Evolutionary conservation across 1,139 yeast species (phyloP).

Genomic region (Lodderomyces parapsilosis): DNA sequence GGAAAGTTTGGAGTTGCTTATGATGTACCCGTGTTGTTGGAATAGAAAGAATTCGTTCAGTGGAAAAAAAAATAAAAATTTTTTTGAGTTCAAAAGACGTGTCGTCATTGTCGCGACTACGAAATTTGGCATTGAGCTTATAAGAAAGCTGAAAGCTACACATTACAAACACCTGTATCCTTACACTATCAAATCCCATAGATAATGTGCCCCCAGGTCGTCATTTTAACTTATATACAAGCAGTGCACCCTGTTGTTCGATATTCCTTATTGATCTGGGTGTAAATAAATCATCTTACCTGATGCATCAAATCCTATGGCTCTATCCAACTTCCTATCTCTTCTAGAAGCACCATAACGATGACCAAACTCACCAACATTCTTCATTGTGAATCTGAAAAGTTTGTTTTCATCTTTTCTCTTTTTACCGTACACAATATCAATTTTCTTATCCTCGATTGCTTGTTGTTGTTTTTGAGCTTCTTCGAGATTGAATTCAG

Average conservation of each 20-base stretch:
- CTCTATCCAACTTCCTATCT: slow-evolving; percentile 84
- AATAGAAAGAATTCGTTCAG: no score
- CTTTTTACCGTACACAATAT: slow-evolving; percentile 49
- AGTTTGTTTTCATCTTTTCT: slow-evolving; percentile 58
- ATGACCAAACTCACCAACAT: slow-evolving; percentile 81
- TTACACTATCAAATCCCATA: no score
- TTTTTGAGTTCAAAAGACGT: no score
- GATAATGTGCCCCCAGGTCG: no score
- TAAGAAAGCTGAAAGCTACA: no score
- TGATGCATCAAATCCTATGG: slow-evolving; percentile 68
- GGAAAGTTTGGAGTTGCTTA: neutral
- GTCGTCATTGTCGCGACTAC: no score
- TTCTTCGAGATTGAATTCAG: slow-evolving; percentile 51
- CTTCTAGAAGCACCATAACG: slow-evolving; percentile 91
- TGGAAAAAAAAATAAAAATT: no score
- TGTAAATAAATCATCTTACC: slow-evolving; percentile 56
- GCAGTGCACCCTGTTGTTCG: neutral
- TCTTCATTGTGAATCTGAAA: slow-evolving; percentile 74
- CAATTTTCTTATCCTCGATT: slow-evolving; percentile 19
- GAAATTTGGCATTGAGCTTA: no score
- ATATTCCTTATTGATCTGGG: slow-evolving; percentile 9
- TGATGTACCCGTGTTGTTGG: no score
- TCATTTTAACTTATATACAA: no score
- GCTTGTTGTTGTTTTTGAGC: slow-evolving; percentile 20
- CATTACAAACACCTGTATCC: no score